Evolutionary conservation across 1,139 yeast species (phyloP).

Genomic region (Pichia sp.): DNA sequence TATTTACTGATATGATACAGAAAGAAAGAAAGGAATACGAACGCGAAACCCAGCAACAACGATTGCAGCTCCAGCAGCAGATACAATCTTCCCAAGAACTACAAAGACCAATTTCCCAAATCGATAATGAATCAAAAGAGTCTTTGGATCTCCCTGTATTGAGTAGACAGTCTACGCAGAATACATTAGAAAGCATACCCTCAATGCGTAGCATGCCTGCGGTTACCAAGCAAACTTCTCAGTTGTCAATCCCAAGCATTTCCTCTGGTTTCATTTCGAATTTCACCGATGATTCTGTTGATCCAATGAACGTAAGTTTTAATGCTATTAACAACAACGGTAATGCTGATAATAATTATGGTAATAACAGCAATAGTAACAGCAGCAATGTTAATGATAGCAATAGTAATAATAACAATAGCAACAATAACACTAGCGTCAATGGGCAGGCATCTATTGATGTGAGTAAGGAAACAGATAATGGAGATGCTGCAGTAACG

Average conservation of each 20-base stretch:
- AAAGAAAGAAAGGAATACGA: conserved; percentile 16
- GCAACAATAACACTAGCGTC: neutral
- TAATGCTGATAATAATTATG: too few species aligned
- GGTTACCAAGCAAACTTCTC: conserved; percentile 13
- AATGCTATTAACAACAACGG: neutral
- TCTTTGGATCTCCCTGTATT: conserved; percentile 14
- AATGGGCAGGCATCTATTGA: neutral
- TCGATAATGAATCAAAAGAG: conserved; percentile 9
- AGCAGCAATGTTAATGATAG: neutral
- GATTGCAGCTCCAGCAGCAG: conserved; percentile 6
- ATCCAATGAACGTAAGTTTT: conserved; percentile 8
- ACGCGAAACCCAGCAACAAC: conserved; percentile 1
- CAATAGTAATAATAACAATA: neutral
- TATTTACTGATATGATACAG: conserved; percentile 13
- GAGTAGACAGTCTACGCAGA: conserved; percentile 20
- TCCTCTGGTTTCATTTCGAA: conserved; percentile 1
- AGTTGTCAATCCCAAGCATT: conserved; percentile 13
- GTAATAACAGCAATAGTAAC: too few species aligned
- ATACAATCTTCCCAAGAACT: neutral
- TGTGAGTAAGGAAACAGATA: neutral
- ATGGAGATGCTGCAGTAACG: conserved; percentile 5
- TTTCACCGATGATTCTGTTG: conserved; percentile 9
- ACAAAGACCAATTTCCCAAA: neutral
- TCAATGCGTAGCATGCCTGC: conserved; percentile 16
- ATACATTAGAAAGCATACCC: conserved; percentile 18